Conservation (phyloP, 2,329 filamentous ascomycete genomes). For the Sporothrix euskadiensis region DNA sequence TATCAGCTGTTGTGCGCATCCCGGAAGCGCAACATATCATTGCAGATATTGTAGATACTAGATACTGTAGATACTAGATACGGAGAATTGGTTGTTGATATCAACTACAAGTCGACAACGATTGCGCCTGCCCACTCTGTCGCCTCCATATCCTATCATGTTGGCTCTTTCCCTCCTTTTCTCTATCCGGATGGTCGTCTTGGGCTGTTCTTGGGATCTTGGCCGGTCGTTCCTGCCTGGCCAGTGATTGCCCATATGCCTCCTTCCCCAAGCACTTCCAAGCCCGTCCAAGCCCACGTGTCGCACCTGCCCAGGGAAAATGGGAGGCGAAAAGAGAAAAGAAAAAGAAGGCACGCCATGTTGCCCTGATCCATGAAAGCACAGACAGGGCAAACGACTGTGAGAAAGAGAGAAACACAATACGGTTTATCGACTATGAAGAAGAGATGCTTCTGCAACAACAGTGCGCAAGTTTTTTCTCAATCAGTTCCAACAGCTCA, state of each 20-base stretch:
- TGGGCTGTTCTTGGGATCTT: background rate
- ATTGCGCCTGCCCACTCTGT: background rate
- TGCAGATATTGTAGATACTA: background rate
- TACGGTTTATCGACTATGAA: too few relatives aligned
- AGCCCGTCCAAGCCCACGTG: background rate
- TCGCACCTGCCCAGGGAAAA: background rate
- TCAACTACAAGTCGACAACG: background rate
- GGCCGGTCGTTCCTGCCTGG: background rate
- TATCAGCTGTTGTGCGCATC: background rate
- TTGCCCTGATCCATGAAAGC: background rate
- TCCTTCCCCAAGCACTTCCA: background rate
- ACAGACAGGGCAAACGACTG: background rate
- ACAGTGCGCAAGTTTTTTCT: background rate
- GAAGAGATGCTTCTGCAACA: background rate
- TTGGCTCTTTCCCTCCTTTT: background rate
- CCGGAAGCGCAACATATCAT: background rate
- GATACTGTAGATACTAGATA: background rate
- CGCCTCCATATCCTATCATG: background rate
- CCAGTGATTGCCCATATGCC: background rate
- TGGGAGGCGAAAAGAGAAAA: background rate
- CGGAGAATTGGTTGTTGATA: background rate
- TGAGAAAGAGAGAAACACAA: background rate
- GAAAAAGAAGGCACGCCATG: background rate
- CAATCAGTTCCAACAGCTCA: background rate
- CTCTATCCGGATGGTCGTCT: background rate